Evolutionary conservation across 192 early-diverging fungal genomes (phyloP).

Genomic region (Backusella australiensis): DNA sequence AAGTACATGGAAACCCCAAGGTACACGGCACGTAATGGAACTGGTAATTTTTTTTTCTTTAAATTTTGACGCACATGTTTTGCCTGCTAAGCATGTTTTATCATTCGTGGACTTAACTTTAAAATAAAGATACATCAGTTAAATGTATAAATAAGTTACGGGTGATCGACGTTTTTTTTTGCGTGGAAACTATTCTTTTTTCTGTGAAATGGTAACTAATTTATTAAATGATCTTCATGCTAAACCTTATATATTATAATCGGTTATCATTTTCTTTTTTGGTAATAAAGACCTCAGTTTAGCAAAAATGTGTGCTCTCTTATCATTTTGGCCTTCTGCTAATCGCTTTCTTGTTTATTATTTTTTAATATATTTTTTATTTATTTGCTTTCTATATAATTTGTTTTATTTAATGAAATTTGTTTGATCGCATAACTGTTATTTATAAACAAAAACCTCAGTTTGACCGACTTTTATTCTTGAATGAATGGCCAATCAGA

Average conservation of each 20-base stretch:
- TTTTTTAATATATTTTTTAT: not conserved
- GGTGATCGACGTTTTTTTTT: not conserved
- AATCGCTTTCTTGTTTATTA: not conserved
- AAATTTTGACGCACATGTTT: not conserved
- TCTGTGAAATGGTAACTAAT: not conserved
- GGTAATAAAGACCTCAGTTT: not conserved
- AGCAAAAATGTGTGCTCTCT: not conserved
- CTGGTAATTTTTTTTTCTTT: not conserved
- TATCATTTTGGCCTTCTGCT: not conserved
- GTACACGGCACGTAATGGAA: not conserved
- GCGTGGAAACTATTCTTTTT: not conserved
- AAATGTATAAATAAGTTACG: not conserved
- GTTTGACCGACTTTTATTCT: not conserved
- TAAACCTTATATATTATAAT: not conserved
- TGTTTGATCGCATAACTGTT: not conserved
- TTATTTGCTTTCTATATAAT: not conserved
- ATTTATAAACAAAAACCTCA: not conserved
- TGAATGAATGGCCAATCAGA: not conserved
- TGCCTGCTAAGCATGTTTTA: not conserved
- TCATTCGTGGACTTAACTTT: not conserved
- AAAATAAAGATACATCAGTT: not conserved
- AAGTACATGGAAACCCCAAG: not conserved
- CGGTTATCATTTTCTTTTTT: not conserved
- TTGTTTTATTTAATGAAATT: not conserved
- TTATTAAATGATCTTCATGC: not conserved